Percentiles rank a stretch among this genome's conserved stretches.
Evolutionary conservation across 306 rosid species (phyloP).

Genomic region (Cucumis sativus): DNA sequence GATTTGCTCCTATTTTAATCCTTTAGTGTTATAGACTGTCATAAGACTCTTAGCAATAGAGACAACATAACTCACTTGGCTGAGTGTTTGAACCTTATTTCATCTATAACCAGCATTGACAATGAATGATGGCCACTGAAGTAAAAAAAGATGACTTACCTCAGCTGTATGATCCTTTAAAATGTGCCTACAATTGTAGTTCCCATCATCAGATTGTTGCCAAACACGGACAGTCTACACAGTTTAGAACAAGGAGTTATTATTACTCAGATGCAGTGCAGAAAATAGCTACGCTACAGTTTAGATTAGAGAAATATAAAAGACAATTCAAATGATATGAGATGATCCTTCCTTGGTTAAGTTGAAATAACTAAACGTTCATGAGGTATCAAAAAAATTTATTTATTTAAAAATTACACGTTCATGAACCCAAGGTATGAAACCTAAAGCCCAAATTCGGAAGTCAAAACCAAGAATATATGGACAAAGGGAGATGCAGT

Average conservation of each 20-base stretch:
- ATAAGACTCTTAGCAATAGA: not conserved
- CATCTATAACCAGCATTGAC: not conserved
- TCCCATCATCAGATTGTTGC: constrained; percentile 78
- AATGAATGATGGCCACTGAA: not conserved
- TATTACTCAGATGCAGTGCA: not conserved
- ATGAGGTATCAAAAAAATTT: too few relatives aligned
- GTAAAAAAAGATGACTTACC: constrained; percentile 26
- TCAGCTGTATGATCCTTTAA: constrained; percentile 84
- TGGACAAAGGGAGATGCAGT: not conserved
- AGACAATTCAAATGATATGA: not conserved
- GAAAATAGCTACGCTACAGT: not conserved
- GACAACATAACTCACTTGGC: not conserved
- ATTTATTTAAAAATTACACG: too few relatives aligned
- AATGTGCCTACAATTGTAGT: constrained; percentile 60
- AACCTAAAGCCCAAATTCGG: not conserved
- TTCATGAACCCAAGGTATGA: not conserved
- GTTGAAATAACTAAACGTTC: not conserved
- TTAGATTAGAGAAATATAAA: not conserved
- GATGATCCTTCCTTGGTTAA: not conserved
- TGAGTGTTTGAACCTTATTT: not conserved
- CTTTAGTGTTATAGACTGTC: not conserved
- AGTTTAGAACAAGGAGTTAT: not conserved
- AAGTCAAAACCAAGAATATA: not conserved
- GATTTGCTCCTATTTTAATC: not conserved
- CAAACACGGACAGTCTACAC: constrained; percentile 89